Evolutionary conservation across 2,329 filamentous ascomycete species (phyloP).

Genomic region (Elsinoe fawcettii): DNA sequence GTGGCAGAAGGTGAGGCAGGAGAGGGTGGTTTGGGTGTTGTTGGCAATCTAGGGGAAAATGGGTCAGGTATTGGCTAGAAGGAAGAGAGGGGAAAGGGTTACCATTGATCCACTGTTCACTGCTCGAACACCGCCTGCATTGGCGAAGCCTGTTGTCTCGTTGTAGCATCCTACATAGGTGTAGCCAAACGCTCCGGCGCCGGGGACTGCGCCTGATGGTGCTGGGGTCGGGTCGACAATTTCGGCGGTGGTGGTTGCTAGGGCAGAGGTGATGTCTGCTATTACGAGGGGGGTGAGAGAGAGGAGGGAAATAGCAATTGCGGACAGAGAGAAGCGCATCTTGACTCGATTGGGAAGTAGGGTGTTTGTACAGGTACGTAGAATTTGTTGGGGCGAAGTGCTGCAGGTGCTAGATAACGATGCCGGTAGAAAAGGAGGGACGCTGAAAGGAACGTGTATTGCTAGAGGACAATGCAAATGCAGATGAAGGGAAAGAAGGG

Average conservation of each 20-base stretch:
- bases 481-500: neutral
- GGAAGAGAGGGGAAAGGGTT: conserved; percentile 15
- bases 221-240: conserved; percentile 26
- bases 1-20: conserved; percentile 48
- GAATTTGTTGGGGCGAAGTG: neutral
- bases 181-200: conserved; percentile 31
- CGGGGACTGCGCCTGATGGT: conserved; percentile 19
- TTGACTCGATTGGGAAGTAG: neutral
- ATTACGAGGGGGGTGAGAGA: conserved; percentile 18
- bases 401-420: neutral
- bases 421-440: neutral
- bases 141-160: conserved; percentile 41
- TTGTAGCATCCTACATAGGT: conserved; percentile 52
- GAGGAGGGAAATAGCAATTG: conserved; percentile 15
- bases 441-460: neutral
- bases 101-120: conserved; percentile 42
- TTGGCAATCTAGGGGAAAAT: conserved; percentile 27
- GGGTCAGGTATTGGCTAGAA: neutral
- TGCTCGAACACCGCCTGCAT: conserved; percentile 38
- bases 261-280: conserved; percentile 22
- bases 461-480: neutral
- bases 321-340: conserved; percentile 13
- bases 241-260: conserved; percentile 24
- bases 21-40: conserved; percentile 43
- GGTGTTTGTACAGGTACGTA: neutral